Base-by-base conservation (phyloP, 345 rosid species). In the Brassica carinata region DNA sequence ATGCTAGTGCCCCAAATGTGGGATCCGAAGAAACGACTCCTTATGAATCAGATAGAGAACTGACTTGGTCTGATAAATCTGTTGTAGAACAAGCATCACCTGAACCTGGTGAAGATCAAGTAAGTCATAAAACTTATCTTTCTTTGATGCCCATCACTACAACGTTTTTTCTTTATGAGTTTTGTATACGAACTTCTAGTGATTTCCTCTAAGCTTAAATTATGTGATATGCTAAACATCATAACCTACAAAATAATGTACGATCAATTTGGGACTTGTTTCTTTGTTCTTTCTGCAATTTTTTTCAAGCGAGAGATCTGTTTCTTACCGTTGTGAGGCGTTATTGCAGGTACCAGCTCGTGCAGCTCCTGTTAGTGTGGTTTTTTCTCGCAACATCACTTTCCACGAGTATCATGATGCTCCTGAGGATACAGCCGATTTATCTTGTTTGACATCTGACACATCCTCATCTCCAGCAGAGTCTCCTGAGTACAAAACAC, bases 331-430 rank as follows among this genome's bases (percentile, higher is more conserved):
- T 10, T 30, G 27, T 66, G 48, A 0, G 73, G 15, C 45, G 65
- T 62, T 64, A 57, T 70, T 84, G 83, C 86, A 94, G 98, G 92
- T 73, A 72, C 79, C 86, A 69, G 81, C 83, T 79, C 81, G 74
- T 64, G 69, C 74, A 18, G 86, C 82, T 76, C 76, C 84, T 71
- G 63, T 53, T 29, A 79, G 78, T 75, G 83, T 67, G 33, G 79
- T 77, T 40, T 64, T 72, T 74, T 71, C 78, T 9, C 78, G 83
- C 14, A 78, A 72, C 68, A 80, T 67, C 31, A 68, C 71, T 76
- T 77, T 75, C 70, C 81, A 73, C 13, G 85, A 88, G 79, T 77
- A 77, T 72, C 74, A 79, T 19, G 81, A 84, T 67, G 82, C 76
- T 17, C 85, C 86, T 77, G 87, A 85, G 30, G 87, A 78, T 75